phyloP scores from a whole-genome alignment of 2,329 filamentous ascomycete species.

The Ascochyta viciae-villosae region DNA sequence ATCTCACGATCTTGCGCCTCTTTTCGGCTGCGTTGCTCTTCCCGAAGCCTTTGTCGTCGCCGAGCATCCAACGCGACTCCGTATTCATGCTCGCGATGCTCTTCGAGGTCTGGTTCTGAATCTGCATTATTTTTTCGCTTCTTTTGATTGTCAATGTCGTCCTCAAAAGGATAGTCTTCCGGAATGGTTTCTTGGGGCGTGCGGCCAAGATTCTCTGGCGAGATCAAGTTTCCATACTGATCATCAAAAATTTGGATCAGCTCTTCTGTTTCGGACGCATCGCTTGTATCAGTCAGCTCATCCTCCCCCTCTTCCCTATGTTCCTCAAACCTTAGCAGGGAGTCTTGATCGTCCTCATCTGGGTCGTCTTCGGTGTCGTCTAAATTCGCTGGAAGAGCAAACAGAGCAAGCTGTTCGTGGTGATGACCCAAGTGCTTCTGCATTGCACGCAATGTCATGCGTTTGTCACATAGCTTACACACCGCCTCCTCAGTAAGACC shows the following conservation, averaged over 20 bases:
- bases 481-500: not conserved
- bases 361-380: constrained; percentile 23
- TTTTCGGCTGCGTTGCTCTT: constrained; percentile 30
- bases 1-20: constrained; percentile 32
- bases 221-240: too few species aligned
- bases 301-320: not conserved
- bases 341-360: not conserved
- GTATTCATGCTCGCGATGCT: too few species aligned
- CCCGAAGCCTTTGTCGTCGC: constrained; percentile 24
- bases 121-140: too few species aligned
- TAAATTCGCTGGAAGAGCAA: constrained; percentile 28
- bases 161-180: too few species aligned
- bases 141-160: too few species aligned
- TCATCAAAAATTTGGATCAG: too few species aligned
- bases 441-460: constrained; percentile 17
- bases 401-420: constrained; percentile 34
- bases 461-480: constrained; percentile 20
- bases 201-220: too few species aligned
- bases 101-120: too few species aligned
- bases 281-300: not conserved
- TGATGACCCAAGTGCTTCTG: constrained; percentile 32
- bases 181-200: too few species aligned
- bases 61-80: too few species aligned
- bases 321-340: not conserved
- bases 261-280: not conserved